Evolutionary conservation across 169 alveolate genomes (phyloP).

Genomic region (Blepharisma undulans): DNA sequence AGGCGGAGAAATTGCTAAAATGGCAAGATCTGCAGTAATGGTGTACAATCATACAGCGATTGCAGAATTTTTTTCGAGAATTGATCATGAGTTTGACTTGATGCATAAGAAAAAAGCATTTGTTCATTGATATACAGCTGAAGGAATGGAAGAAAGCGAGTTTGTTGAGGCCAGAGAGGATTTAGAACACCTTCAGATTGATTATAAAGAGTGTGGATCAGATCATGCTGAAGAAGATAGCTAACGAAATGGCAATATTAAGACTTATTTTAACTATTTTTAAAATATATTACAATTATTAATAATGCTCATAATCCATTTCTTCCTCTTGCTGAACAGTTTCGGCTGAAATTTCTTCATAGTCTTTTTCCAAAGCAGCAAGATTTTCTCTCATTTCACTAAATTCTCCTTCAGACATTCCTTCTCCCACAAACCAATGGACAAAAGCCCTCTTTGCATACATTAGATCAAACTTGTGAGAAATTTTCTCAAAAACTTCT

Average conservation of each 20-base stretch:
- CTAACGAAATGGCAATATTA: too few relatives aligned
- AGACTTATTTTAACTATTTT: too few relatives aligned
- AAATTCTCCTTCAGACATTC: conserved; percentile 99
- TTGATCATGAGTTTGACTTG: conserved; percentile 97
- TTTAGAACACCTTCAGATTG: conserved; percentile 61
- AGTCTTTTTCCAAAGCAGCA: conserved; percentile 98
- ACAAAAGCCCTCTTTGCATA: conserved; percentile 99
- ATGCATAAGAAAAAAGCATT: conserved; percentile 98
- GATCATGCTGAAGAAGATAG: background rate
- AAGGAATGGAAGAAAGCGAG: conserved; percentile 99
- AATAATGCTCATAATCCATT: background rate
- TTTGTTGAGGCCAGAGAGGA: conserved; percentile 99
- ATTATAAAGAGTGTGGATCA: background rate
- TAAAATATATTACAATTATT: too few relatives aligned
- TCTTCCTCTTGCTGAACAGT: conserved; percentile 2
- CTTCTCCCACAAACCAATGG: conserved; percentile 99
- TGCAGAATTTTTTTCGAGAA: conserved; percentile 97
- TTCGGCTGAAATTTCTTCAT: conserved; percentile 96
- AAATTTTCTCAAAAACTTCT: conserved; percentile 97
- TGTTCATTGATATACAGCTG: conserved; percentile 99
- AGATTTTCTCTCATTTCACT: conserved; percentile 98
- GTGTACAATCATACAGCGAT: conserved; percentile 97
- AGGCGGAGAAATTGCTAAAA: conserved; percentile 98
- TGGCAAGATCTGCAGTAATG: conserved; percentile 98
- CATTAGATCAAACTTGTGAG: conserved; percentile 98